These are phyloP conservation scores for Fistulifera pelliculosa DNA, from an alignment of 108 stramenopile genomes.

Conservation along the genomic window DNA sequence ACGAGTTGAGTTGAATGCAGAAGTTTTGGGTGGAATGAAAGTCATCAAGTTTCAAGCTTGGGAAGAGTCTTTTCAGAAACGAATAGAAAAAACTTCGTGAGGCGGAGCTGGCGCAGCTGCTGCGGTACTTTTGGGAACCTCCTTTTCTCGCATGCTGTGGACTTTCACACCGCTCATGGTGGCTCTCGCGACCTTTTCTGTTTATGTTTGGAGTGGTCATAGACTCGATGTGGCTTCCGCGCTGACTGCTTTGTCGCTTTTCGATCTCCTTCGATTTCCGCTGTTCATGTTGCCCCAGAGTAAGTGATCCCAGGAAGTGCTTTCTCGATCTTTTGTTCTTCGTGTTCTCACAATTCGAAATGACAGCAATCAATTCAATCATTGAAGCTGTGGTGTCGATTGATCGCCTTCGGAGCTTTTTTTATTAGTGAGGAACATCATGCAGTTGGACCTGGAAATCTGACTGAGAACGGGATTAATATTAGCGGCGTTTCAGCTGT, in stretches of 20 bases:
- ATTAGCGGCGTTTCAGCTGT: not conserved
- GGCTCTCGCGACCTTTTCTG: constrained; percentile 81
- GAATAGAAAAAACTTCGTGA: constrained; percentile 50
- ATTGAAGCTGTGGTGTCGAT: constrained; percentile 88
- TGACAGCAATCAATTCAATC: constrained; percentile 75
- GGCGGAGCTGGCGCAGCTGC: constrained; percentile 54
- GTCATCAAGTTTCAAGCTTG: constrained; percentile 92
- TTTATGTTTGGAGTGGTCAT: constrained; percentile 67
- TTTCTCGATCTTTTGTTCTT: not conserved
- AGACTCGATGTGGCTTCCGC: constrained; percentile 69
- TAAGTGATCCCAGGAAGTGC: not conserved
- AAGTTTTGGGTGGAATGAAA: constrained; percentile 82
- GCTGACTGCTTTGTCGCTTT: constrained; percentile 76
- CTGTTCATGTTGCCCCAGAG: constrained; percentile 86
- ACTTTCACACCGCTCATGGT: constrained; percentile 59
- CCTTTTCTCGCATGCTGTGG: constrained; percentile 55
- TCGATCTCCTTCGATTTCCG: constrained; percentile 95
- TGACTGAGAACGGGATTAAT: constrained; percentile 18
- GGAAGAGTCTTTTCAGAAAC: constrained; percentile 66
- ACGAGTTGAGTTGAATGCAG: constrained; percentile 79
- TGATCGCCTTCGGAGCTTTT: constrained; percentile 66
- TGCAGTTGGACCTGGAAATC: constrained; percentile 29
- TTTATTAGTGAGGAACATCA: constrained; percentile 59
- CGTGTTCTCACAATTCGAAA: constrained; percentile 31
- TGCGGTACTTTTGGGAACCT: constrained; percentile 37